These are phyloP conservation scores for Syzygium aromaticum DNA, from an alignment of 345 rosid genomes.

Conservation along the genomic window DNA sequence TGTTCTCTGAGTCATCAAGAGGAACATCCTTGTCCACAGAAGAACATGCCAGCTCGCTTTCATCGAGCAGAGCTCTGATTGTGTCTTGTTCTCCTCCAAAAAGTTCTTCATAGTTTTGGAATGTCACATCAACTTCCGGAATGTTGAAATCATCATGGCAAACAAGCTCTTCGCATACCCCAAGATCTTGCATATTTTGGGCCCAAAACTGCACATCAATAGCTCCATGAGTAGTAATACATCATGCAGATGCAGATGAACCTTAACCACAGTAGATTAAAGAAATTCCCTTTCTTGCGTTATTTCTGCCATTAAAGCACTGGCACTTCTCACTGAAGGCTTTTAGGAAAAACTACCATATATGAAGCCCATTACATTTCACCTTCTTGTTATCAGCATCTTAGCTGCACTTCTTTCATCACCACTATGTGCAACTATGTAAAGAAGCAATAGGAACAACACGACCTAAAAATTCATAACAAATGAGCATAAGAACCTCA, in stretches of 20 bases:
- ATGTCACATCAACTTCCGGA: constrained; percentile 75
- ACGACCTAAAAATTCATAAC: background rate
- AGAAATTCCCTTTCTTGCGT: background rate
- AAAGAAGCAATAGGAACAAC: background rate
- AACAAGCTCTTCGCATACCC: constrained; percentile 62
- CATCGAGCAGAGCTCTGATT: constrained; percentile 17
- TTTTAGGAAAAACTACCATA: background rate
- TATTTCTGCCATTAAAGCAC: background rate
- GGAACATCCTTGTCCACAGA: constrained; percentile 22
- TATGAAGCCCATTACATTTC: background rate
- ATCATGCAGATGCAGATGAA: background rate
- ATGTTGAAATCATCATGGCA: constrained; percentile 47
- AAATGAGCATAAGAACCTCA: background rate
- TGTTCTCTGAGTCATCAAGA: constrained; percentile 18
- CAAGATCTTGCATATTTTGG: constrained; percentile 83
- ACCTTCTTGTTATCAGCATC: background rate
- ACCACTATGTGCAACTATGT: background rate
- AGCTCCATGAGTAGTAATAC: background rate
- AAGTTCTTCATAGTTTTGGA: constrained; percentile 66
- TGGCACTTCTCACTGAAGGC: background rate
- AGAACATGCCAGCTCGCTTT: constrained; percentile 25
- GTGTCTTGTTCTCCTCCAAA: constrained; percentile 57
- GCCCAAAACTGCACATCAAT: constrained; percentile 50
- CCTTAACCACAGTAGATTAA: background rate
- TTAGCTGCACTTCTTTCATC: background rate